Conservation (phyloP, 345 rosid genomes). For the Aquilaria malaccensis region DNA sequence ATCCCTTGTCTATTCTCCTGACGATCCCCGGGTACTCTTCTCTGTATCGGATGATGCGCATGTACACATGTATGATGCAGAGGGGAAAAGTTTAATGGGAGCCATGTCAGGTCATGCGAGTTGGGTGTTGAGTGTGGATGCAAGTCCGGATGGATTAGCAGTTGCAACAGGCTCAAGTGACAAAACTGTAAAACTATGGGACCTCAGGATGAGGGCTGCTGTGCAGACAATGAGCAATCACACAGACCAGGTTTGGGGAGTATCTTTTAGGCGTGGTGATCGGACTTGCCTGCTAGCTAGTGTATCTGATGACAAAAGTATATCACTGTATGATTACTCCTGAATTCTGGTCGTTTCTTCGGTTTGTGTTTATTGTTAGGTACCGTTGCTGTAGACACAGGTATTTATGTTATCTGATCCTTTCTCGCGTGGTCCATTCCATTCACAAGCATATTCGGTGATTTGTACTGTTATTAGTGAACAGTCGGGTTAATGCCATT, state of each 20-base stretch:
- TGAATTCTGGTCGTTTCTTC: slow-evolving; percentile 14
- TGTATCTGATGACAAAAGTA: slow-evolving; percentile 93
- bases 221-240: slow-evolving; percentile 92
- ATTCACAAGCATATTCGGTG: too few relatives aligned
- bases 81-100: slow-evolving; percentile 61
- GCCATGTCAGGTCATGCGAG: slow-evolving; percentile 91
- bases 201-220: slow-evolving; percentile 84
- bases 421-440: too few relatives aligned
- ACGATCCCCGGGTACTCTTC: slow-evolving; percentile 62
- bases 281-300: slow-evolving; percentile 72
- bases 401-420: slow-evolving; percentile 3
- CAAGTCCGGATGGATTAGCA: slow-evolving; percentile 85
- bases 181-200: slow-evolving; percentile 93
- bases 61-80: slow-evolving; percentile 84
- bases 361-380: neutral
- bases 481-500: too few relatives aligned
- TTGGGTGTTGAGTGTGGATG: slow-evolving; percentile 93
- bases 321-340: slow-evolving; percentile 80
- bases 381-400: neutral
- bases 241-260: slow-evolving; percentile 91
- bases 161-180: slow-evolving; percentile 93
- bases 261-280: slow-evolving; percentile 60
- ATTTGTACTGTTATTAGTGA: too few relatives aligned
- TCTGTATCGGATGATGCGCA: slow-evolving; percentile 89
- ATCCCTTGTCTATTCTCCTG: slow-evolving; percentile 79